Evolutionary conservation across 495 filamentous ascomycete genomes (phyloP).

Genomic region (Penicillium bialowiezense): DNA sequence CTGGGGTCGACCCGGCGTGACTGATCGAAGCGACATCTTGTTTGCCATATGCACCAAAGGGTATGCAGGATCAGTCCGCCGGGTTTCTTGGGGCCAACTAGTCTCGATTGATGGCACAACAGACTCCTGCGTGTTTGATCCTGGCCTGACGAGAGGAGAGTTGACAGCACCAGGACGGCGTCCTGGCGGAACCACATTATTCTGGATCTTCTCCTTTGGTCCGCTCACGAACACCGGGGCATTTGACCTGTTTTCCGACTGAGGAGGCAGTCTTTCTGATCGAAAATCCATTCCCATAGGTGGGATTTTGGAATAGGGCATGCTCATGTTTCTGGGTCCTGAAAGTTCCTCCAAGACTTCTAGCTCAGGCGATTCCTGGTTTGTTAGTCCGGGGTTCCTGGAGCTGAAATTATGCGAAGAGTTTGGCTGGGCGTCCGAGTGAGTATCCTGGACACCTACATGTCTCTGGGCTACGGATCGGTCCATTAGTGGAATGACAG

Average conservation of each 20-base stretch:
- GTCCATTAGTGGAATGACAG: constrained; percentile 7
- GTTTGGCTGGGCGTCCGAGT: constrained; percentile 11
- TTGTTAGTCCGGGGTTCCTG: constrained; percentile 26
- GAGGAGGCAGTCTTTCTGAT: constrained; percentile 15
- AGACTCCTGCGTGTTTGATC: constrained; percentile 26
- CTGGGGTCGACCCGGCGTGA: constrained; percentile 29
- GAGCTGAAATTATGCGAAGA: constrained; percentile 5
- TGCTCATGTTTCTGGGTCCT: constrained; percentile 15
- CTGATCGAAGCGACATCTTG: constrained; percentile 38
- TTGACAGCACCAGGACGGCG: constrained; percentile 14
- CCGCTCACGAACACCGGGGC: constrained; percentile 39
- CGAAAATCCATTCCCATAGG: constrained; percentile 18
- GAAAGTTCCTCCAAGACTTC: constrained; percentile 18
- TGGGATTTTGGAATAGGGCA: constrained; percentile 11
- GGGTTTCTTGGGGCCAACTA: constrained; percentile 25
- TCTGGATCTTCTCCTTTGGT: constrained; percentile 24
- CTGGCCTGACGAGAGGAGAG: constrained; percentile 17
- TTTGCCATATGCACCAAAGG: constrained; percentile 31
- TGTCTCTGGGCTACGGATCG: constrained; percentile 4
- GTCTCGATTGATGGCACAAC: constrained; percentile 42
- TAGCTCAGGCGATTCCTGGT: constrained; percentile 24
- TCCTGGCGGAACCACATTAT: constrained; percentile 15
- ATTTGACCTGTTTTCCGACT: constrained; percentile 20
- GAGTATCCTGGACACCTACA: constrained; percentile 15
- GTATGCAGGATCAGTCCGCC: constrained; percentile 18